These are phyloP conservation scores for Arthrobotrys iridis DNA, from an alignment of 2,329 filamentous ascomycete genomes.

Conservation along the genomic window DNA sequence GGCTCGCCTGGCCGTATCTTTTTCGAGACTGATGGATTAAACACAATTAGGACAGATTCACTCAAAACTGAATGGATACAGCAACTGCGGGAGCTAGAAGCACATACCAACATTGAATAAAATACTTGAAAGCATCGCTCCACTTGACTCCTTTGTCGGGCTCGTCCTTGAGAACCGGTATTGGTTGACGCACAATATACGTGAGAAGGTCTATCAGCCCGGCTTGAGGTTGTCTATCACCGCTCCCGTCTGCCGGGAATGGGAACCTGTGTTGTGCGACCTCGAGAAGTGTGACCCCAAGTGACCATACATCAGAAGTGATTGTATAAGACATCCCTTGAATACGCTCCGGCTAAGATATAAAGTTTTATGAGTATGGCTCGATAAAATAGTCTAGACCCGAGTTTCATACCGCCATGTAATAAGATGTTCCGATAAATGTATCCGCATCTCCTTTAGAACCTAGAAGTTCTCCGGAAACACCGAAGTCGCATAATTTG, in stretches of 20 bases:
- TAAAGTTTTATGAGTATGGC: not conserved
- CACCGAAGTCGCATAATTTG: constrained; percentile 98
- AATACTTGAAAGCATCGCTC: constrained; percentile 98
- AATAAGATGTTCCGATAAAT: constrained; percentile 98
- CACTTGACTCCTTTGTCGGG: constrained; percentile 87
- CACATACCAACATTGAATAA: constrained; percentile 97
- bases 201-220: constrained; percentile 94
- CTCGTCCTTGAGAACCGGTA: constrained; percentile 95
- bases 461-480: constrained; percentile 89
- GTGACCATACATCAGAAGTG: constrained; percentile 97
- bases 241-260: constrained; percentile 85
- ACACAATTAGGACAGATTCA: not conserved
- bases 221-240: constrained; percentile 75
- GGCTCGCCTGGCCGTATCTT: constrained; percentile 84
- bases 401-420: constrained; percentile 75
- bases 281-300: constrained; percentile 95
- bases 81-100: constrained; percentile 36
- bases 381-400: not conserved
- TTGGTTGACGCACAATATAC: constrained; percentile 95
- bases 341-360: constrained; percentile 79
- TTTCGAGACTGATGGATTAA: constrained; percentile 76
- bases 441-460: constrained; percentile 99
- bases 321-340: constrained; percentile 98
- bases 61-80: constrained; percentile 27
- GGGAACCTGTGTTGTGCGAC: constrained; percentile 99